phyloP scores from a whole-genome alignment of 768 basidiomycete genomes.

The Glaciozyma antarctica region DNA sequence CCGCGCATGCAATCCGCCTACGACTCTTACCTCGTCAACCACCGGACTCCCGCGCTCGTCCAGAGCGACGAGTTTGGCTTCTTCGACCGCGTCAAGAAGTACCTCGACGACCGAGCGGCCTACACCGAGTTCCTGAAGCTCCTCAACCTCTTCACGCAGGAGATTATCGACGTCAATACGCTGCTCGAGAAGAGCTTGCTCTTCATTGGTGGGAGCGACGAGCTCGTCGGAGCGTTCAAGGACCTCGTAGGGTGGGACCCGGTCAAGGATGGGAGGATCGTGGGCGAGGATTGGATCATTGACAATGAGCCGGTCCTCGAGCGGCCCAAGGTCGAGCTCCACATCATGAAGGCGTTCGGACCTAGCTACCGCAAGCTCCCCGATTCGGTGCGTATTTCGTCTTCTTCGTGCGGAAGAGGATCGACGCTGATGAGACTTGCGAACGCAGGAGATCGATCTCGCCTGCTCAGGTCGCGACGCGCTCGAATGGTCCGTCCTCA shows the following conservation, averaged over 20 bases:
- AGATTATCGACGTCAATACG: conserved; percentile 75
- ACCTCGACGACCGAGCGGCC: conserved; percentile 44
- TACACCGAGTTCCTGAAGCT: conserved; percentile 85
- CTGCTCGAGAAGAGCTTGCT: conserved; percentile 69
- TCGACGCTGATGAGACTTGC: conserved; percentile 14
- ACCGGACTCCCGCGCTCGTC: conserved; percentile 28
- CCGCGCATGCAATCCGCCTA: conserved; percentile 30
- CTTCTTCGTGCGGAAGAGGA: conserved; percentile 1
- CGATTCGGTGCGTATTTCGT: conserved; percentile 57
- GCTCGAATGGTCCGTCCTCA: conserved; percentile 87
- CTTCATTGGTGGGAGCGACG: conserved; percentile 64
- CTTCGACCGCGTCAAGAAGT: conserved; percentile 73
- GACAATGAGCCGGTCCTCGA: conserved; percentile 54
- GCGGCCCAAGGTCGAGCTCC: conserved; percentile 53
- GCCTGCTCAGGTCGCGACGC: conserved; percentile 92
- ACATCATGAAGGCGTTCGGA: conserved; percentile 50
- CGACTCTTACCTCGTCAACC: conserved; percentile 26
- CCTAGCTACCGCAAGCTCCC: conserved; percentile 90
- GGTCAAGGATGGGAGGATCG: conserved; percentile 31
- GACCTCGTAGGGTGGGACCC: conserved; percentile 68
- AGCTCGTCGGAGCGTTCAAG: conserved; percentile 64
- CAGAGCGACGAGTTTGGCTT: conserved; percentile 66
- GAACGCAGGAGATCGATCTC: conserved; percentile 64
- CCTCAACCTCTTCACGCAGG: conserved; percentile 77
- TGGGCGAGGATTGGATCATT: conserved; percentile 45